Conservation (phyloP, 116 monocot genomes). For the Dioscorea cayenensis region DNA sequence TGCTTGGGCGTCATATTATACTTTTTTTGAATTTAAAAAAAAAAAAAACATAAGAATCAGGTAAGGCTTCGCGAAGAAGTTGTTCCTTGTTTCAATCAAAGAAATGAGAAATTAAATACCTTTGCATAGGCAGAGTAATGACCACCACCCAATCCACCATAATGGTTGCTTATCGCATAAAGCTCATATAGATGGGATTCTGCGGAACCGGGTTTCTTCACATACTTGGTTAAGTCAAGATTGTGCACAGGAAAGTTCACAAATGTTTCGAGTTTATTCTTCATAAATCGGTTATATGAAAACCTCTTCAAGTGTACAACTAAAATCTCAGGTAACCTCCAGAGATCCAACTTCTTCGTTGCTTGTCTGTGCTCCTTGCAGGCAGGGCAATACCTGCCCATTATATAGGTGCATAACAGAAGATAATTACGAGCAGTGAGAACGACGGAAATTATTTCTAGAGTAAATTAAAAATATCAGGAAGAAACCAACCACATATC, state of each 20-base stretch:
- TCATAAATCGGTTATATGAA: conserved; percentile 80
- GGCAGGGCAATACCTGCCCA: conserved; percentile 74
- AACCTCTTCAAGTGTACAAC: conserved; percentile 97
- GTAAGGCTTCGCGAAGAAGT: too few relatives aligned
- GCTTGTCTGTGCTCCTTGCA: conserved; percentile 97
- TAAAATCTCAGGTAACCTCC: conserved; percentile 88
- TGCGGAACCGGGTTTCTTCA: conserved; percentile 18
- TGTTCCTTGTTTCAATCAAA: not conserved
- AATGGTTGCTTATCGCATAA: conserved; percentile 91
- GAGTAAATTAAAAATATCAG: not conserved
- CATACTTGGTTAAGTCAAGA: conserved; percentile 74
- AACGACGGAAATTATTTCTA: not conserved
- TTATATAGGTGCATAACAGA: not conserved
- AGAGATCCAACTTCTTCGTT: conserved; percentile 91
- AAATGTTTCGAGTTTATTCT: conserved; percentile 90
- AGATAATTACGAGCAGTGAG: not conserved
- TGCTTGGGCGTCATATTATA: not conserved
- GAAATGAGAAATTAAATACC: conserved; percentile 27
- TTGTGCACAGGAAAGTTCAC: conserved; percentile 78
- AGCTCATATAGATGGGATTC: conserved; percentile 63
- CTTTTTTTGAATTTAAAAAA: not conserved
- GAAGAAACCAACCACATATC: conserved; percentile 79
- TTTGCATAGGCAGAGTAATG: conserved; percentile 94
- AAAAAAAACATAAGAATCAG: not conserved
- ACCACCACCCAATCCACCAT: conserved; percentile 94